These are phyloP conservation scores for Zoysia japonica DNA, from an alignment of 176 grass and related monocot species.

Conservation along the genomic window DNA sequence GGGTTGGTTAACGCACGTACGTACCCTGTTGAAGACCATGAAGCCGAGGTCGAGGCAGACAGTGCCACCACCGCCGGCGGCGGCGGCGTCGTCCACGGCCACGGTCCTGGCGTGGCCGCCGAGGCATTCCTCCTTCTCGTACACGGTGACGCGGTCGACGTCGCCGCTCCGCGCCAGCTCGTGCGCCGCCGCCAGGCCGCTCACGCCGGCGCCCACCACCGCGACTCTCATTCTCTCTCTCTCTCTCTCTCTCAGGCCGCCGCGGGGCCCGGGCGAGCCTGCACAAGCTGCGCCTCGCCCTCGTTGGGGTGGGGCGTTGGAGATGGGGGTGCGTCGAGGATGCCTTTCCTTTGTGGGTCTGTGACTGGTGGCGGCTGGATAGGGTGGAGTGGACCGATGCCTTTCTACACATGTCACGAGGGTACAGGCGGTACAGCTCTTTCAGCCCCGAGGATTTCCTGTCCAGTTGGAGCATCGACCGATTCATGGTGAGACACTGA, in stretches of 20 bases:
- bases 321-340: not conserved
- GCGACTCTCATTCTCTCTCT: constrained; percentile 57
- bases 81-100: constrained; percentile 38
- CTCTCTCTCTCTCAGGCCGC: not conserved
- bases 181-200: constrained; percentile 70
- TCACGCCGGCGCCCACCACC: constrained; percentile 78
- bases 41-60: constrained; percentile 81
- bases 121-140: constrained; percentile 70
- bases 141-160: constrained; percentile 50
- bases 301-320: not conserved
- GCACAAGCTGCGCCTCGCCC: not conserved
- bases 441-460: too few species aligned
- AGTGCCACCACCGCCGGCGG: constrained; percentile 23
- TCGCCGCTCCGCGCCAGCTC: constrained; percentile 46
- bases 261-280: too few species aligned
- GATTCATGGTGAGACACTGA: too few species aligned
- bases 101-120: constrained; percentile 80
- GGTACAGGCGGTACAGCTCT: too few species aligned
- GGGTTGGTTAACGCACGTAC: not conserved
- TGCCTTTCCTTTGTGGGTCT: not conserved
- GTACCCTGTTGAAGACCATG: constrained; percentile 91
- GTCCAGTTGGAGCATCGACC: too few species aligned
- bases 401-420: not conserved
- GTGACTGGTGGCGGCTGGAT: not conserved
- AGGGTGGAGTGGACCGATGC: not conserved